Percentiles rank a stretch among this genome's conserved stretches.
Evolutionary conservation across 805 yeast species (phyloP).

Genomic region (Yarrowia sp.): DNA sequence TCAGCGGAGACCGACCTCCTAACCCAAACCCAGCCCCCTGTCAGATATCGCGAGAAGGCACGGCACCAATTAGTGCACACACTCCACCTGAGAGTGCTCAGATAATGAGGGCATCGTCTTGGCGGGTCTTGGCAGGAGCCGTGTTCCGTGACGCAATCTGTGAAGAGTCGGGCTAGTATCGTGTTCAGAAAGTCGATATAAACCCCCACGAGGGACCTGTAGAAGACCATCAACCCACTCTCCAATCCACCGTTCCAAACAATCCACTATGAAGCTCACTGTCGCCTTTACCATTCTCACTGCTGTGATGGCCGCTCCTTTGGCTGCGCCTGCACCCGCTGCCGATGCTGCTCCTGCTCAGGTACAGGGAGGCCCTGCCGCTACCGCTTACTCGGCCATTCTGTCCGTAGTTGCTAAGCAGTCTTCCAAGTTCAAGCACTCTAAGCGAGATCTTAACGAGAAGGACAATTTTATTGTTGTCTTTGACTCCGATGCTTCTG

Average conservation of each 20-base stretch:
- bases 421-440: constrained; percentile 23
- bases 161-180: neutral
- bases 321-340: constrained; percentile 25
- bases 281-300: constrained; percentile 25
- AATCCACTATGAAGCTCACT: neutral
- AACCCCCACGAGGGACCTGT: constrained; percentile 4
- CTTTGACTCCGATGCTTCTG: constrained; percentile 5
- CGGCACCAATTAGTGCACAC: constrained; percentile 32
- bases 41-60: constrained; percentile 20
- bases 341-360: constrained; percentile 19
- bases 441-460: constrained; percentile 25
- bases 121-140: constrained; percentile 31
- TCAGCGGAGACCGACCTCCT: neutral
- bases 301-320: constrained; percentile 24
- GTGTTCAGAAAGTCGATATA: neutral
- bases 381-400: constrained; percentile 22
- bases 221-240: constrained; percentile 7
- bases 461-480: constrained; percentile 22
- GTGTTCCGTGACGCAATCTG: constrained; percentile 19
- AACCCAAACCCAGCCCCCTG: constrained; percentile 32
- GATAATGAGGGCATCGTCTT: constrained; percentile 22
- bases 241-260: neutral
- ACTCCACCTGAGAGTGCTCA: constrained; percentile 16
- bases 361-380: constrained; percentile 11
- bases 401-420: constrained; percentile 30